These are phyloP conservation scores for Nadsonia commutata DNA, from an alignment of 1,139 yeast genomes.

Conservation along the genomic window DNA sequence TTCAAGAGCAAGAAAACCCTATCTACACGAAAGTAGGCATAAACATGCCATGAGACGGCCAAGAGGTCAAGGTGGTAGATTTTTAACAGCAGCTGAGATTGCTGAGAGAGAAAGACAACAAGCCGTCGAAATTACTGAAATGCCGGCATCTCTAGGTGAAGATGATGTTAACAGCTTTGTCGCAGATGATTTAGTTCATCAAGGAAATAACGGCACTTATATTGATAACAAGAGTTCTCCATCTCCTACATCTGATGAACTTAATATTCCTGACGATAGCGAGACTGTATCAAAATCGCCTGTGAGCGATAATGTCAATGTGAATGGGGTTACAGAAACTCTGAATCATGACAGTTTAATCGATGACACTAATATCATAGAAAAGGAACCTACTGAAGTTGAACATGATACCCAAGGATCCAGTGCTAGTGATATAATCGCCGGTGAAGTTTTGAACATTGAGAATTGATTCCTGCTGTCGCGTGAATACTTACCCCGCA, in stretches of 20 bases:
- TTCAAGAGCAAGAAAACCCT: slow-evolving; percentile 85
- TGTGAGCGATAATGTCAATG: background rate
- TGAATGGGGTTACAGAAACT: background rate
- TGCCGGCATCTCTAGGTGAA: background rate
- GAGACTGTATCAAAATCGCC: background rate
- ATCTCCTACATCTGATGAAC: background rate
- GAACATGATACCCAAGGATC: background rate
- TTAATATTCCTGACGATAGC: background rate
- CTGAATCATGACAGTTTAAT: background rate
- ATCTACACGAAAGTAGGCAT: slow-evolving; percentile 91
- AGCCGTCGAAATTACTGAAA: slow-evolving; percentile 12
- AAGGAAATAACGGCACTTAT: background rate
- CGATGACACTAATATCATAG: background rate
- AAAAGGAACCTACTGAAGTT: background rate
- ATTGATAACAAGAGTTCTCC: background rate
- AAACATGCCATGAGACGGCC: slow-evolving; percentile 99
- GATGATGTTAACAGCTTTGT: background rate
- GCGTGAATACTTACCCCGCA: too few species aligned
- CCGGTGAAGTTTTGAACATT: background rate
- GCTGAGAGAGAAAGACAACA: slow-evolving; percentile 64
- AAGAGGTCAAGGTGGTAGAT: slow-evolving; percentile 96
- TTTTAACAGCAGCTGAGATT: slow-evolving; percentile 90
- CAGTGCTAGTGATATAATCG: background rate
- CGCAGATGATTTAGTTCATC: background rate
- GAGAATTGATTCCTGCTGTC: background rate